phyloP scores from a whole-genome alignment of 495 filamentous ascomycete species.

The Acidiella bohemica region DNA sequence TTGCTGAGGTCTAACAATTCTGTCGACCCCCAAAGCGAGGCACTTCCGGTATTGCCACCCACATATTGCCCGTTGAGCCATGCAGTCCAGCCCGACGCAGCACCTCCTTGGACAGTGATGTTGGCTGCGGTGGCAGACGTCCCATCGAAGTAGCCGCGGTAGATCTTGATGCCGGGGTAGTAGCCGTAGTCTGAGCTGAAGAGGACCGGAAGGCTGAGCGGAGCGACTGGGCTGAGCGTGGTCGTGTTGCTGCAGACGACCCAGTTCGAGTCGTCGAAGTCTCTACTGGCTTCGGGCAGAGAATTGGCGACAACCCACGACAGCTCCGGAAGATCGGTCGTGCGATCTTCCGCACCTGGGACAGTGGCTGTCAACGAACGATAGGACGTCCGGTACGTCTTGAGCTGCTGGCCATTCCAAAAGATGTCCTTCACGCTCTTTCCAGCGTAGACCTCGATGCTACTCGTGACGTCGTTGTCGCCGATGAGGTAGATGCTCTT shows the following conservation, averaged over 20 bases:
- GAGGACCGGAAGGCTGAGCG: constrained; percentile 23
- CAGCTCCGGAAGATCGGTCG: constrained; percentile 2
- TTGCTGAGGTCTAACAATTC: constrained; percentile 20
- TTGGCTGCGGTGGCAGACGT: constrained; percentile 13
- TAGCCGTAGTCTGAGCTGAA: constrained; percentile 27
- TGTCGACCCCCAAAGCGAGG: constrained; percentile 10
- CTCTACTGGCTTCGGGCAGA: constrained; percentile 19
- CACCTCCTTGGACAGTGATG: constrained; percentile 22
- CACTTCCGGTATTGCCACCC: constrained; percentile 21
- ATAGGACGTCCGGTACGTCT: constrained; percentile 17
- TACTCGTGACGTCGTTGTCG: constrained; percentile 19
- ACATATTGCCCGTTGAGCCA: constrained; percentile 26
- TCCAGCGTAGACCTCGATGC: constrained; percentile 22
- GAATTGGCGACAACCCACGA: constrained; percentile 23
- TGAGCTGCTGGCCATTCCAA: constrained; percentile 23
- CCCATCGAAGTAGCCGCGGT: constrained; percentile 25
- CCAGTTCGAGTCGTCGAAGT: constrained; percentile 22
- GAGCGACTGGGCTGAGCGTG: constrained; percentile 21
- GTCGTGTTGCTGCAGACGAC: constrained; percentile 18
- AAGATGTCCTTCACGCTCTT: constrained; percentile 8
- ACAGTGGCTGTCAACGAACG: constrained; percentile 20
- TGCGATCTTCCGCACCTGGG: constrained; percentile 5
- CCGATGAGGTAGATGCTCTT: constrained; percentile 13
- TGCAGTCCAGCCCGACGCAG: constrained; percentile 21
- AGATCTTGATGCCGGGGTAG: constrained; percentile 25